Evolutionary conservation across 1,139 yeast species (phyloP).

Genomic region (Lodderomyces margitis): DNA sequence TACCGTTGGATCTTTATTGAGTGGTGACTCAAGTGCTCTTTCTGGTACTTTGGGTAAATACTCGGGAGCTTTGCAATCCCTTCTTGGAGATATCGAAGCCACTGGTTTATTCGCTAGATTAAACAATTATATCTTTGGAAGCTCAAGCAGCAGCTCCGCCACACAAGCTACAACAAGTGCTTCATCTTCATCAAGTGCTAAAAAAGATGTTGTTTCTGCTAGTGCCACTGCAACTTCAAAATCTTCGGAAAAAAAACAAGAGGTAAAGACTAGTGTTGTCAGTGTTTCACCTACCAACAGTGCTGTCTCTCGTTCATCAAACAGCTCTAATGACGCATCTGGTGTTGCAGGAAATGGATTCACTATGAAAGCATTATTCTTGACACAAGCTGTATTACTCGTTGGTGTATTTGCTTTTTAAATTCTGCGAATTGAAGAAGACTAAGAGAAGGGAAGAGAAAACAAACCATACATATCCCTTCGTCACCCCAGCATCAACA

Average conservation of each 20-base stretch:
- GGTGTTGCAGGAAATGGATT: neutral
- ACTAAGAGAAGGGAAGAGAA: too few relatives aligned
- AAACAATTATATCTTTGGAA: conserved; percentile 35
- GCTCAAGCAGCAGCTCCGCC: conserved; percentile 19
- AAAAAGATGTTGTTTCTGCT: conserved; percentile 6
- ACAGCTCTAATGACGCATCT: conserved; percentile 1
- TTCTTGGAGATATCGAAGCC: conserved; percentile 34
- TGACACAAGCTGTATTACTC: conserved; percentile 20
- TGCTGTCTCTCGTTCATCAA: conserved; percentile 2
- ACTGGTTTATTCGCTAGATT: conserved; percentile 41
- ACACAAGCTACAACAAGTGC: conserved; percentile 8
- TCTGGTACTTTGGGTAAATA: conserved; percentile 26
- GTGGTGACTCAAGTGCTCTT: conserved; percentile 16
- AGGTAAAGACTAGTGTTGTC: neutral
- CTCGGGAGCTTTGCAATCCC: conserved; percentile 29
- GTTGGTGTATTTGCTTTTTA: conserved; percentile 18
- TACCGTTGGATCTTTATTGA: conserved; percentile 25
- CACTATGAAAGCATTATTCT: conserved; percentile 16
- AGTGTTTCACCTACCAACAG: conserved; percentile 1
- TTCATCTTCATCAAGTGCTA: conserved; percentile 10
- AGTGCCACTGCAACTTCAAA: conserved; percentile 7
- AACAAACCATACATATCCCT: too few relatives aligned
- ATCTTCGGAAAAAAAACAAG: neutral
- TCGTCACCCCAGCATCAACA: too few relatives aligned
- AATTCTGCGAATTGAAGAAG: too few relatives aligned